These are phyloP conservation scores for Meyerozyma smithsonii DNA, from an alignment of 1,139 yeast genomes.

Conservation along the genomic window DNA sequence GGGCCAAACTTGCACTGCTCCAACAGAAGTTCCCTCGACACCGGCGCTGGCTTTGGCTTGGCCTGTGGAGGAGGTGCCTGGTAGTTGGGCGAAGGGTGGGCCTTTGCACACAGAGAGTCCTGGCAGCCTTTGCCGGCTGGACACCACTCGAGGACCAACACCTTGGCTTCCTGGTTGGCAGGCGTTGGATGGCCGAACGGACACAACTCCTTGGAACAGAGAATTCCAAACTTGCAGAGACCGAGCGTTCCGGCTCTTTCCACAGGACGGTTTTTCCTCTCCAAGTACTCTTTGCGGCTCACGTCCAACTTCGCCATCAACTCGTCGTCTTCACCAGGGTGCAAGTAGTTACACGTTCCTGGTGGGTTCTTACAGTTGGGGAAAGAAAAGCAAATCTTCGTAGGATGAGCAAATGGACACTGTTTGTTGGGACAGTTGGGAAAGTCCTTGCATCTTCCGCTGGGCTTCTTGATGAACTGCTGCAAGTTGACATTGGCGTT, in stretches of 20 bases:
- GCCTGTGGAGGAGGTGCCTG: slow-evolving; percentile 26
- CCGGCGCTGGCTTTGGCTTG: slow-evolving; percentile 14
- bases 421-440: slow-evolving; percentile 70
- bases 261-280: slow-evolving; percentile 29
- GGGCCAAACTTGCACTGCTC: slow-evolving; percentile 81
- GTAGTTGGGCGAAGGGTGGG: slow-evolving; percentile 73
- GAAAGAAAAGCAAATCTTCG: slow-evolving; percentile 66
- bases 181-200: slow-evolving; percentile 93
- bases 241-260: slow-evolving; percentile 40
- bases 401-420: slow-evolving; percentile 77
- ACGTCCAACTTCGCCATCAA: slow-evolving; percentile 63
- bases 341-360: slow-evolving; percentile 78
- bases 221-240: slow-evolving; percentile 69
- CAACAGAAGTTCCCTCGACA: slow-evolving; percentile 46
- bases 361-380: slow-evolving; percentile 78
- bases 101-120: slow-evolving; percentile 58
- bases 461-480: slow-evolving; percentile 31
- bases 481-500: slow-evolving; percentile 16
- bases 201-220: slow-evolving; percentile 73
- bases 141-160: slow-evolving; percentile 72
- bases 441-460: slow-evolving; percentile 70
- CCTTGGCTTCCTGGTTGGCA: slow-evolving; percentile 68
- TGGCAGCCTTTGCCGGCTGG: slow-evolving; percentile 60
- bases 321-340: slow-evolving; percentile 78
- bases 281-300: slow-evolving; percentile 47